Base-by-base conservation (phyloP, 164 flowering plant species). In the Stephania cephalantha region DNA sequence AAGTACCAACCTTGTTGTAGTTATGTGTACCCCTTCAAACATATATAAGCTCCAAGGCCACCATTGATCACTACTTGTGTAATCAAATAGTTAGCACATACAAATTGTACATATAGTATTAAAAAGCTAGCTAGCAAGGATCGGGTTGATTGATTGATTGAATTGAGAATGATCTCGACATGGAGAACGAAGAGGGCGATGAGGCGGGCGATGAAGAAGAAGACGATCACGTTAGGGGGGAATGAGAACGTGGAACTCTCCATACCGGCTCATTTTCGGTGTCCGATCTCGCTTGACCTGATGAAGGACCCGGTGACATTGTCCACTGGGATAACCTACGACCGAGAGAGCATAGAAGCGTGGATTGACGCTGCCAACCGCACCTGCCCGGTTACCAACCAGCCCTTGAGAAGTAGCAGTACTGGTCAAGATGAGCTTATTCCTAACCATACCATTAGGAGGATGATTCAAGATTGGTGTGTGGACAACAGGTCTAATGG, bases 281-380 rank as follows among this genome's bases (percentile, higher is more conserved):
- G 98, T 76, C 98, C 98, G 30, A 90, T 94, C 17, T 88, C 97
- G 11, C 80, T 92, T 0, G 97, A 94, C 46, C 73, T 94, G 77
- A 92, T 94, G 97, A 92, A 88, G 75, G 98, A 94, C 75, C 98
- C 98, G 8, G 97, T 94, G 35, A 92, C 89, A 2, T 77, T 92
- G 42, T 85, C 90, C 0, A 86, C 94, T 0, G 98, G 98, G 6
- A 89, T 91, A 29, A 90, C 97, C 0, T 94, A 92, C 63, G 97
- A 94, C 65, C 85, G 98, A 0, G 85, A 82, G 46, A 90, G 86
- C 84, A 92, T 94, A 66, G 97, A 92, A 80, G 83, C 65, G n/a
- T 92, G 97, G 98, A 82, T 91, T 2, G 93, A 91, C 50, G 76
- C 79, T 0, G 97, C 95, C 7, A 85, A 88, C 74, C 25, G 31